Evolutionary conservation across 495 filamentous ascomycete genomes (phyloP), one percentile per base, ranked within the genome.

Genomic region (Penicillium egyptiacum): DNA sequence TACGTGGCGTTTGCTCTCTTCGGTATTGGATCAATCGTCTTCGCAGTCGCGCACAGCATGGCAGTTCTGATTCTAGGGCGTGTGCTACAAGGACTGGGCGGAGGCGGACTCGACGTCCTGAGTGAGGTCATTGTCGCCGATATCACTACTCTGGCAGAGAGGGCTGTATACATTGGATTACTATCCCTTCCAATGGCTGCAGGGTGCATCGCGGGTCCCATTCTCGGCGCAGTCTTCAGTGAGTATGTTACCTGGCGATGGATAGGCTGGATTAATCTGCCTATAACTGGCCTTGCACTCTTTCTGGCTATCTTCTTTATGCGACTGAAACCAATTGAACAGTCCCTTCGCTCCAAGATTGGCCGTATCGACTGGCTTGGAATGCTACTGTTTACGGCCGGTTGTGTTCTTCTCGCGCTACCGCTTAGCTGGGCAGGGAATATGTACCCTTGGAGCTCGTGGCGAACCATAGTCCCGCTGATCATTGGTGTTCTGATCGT

Each of bases 181-280:
- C 19, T 78, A 2, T 56, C 68, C 11, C 49, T 63, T 0, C 53
- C 60, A 48, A 62, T 60, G 10, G 61, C 62, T 1, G 25, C 74
- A 8, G 74, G 73, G 0, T 59, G 61, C 2, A 53, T 70, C 4
- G 8, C 70, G 3, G 78, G 74, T 0, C 78, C 76, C 0, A 57
- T 78, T 4, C 9, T 79, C 0, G 73, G 73, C 1, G 75, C 70
- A 0, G 59, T 60, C 0, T 61, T 78, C 37, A 51, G 56, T 3
- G 31, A 70, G 42, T 62, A 61, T n/a, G 73, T 75, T 30, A 74
- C 74, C 0, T 85, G 81, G 82, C 50, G 81, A 31, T 86, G 83
- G 85, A 81, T 84, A 52, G 88, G 88, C 64, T 89, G 84, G 68
- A 81, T 90, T 63, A 90, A 88, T 63, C 69, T 88, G 16, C 66